These are phyloP conservation scores for Pisolithus orientalis DNA, from an alignment of 768 basidiomycete species.

Conservation along the genomic window DNA sequence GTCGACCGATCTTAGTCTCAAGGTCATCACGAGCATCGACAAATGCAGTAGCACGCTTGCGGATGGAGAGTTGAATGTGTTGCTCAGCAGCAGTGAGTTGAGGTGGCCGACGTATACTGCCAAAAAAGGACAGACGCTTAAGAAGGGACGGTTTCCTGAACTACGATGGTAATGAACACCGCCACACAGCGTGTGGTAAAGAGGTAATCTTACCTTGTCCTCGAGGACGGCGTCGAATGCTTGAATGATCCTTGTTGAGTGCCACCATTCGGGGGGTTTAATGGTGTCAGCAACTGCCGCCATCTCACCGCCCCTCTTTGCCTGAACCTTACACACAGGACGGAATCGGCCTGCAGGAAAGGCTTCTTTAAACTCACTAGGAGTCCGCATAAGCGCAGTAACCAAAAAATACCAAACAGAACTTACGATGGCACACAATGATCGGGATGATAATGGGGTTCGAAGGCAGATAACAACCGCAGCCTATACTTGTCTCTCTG, in stretches of 20 bases:
- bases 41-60: constrained; percentile 90
- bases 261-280: constrained; percentile 92
- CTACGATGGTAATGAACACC: constrained; percentile 30
- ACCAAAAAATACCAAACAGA: neutral
- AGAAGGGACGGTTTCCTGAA: constrained; percentile 86
- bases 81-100: constrained; percentile 77
- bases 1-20: constrained; percentile 87
- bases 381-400: constrained; percentile 4
- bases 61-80: constrained; percentile 80
- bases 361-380: constrained; percentile 88
- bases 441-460: constrained; percentile 85
- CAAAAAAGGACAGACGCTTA: constrained; percentile 77
- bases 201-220: constrained; percentile 54
- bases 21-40: constrained; percentile 91
- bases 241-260: constrained; percentile 83
- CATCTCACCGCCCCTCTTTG: constrained; percentile 73
- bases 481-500: constrained; percentile 78
- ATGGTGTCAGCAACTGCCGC: constrained; percentile 85
- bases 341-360: constrained; percentile 91
- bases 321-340: constrained; percentile 85
- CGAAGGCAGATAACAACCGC: constrained; percentile 70
- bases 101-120: constrained; percentile 61
- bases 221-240: constrained; percentile 85
- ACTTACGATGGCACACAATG: constrained; percentile 68
- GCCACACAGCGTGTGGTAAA: neutral